These are phyloP conservation scores for Aurinia saxatilis DNA, from an alignment of 345 rosid genomes.

Conservation along the genomic window DNA sequence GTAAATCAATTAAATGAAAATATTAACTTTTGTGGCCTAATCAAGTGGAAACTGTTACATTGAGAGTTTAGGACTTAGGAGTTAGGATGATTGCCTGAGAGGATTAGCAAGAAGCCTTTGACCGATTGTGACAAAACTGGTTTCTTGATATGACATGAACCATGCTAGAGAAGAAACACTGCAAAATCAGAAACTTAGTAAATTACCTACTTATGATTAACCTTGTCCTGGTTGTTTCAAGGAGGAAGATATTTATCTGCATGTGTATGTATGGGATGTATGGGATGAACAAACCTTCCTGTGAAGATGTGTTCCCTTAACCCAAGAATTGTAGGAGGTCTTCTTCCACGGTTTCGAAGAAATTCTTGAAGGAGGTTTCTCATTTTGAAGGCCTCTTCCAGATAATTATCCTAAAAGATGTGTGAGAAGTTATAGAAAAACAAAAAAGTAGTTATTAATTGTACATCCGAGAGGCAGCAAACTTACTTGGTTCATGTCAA, in stretches of 20 bases:
- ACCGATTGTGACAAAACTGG: slow-evolving; percentile 95
- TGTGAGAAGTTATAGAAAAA: slow-evolving; percentile 20
- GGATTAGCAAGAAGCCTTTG: slow-evolving; percentile 93
- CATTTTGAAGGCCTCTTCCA: slow-evolving; percentile 97
- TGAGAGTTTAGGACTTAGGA: not conserved
- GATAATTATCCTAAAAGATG: slow-evolving; percentile 62
- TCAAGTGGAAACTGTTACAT: slow-evolving; percentile 5
- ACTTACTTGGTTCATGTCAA: slow-evolving; percentile 94
- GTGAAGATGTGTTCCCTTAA: slow-evolving; percentile 93
- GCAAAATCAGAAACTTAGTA: slow-evolving; percentile 32
- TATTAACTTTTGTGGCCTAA: not conserved
- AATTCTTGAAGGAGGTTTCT: slow-evolving; percentile 94
- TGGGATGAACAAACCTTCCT: slow-evolving; percentile 54
- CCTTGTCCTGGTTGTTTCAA: not conserved
- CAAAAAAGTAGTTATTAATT: not conserved
- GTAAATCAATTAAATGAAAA: slow-evolving; percentile 12
- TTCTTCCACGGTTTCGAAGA: slow-evolving; percentile 55
- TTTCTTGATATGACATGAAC: slow-evolving; percentile 99
- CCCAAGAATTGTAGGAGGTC: slow-evolving; percentile 87
- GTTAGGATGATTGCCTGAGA: slow-evolving; percentile 64
- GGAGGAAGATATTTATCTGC: not conserved
- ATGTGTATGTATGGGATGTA: not conserved
- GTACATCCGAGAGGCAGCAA: slow-evolving; percentile 9
- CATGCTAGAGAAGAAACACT: slow-evolving; percentile 96
- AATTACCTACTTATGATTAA: not conserved